Conservation (phyloP, 73 alveolate species). For the Paramecium primaurelia region DNA sequence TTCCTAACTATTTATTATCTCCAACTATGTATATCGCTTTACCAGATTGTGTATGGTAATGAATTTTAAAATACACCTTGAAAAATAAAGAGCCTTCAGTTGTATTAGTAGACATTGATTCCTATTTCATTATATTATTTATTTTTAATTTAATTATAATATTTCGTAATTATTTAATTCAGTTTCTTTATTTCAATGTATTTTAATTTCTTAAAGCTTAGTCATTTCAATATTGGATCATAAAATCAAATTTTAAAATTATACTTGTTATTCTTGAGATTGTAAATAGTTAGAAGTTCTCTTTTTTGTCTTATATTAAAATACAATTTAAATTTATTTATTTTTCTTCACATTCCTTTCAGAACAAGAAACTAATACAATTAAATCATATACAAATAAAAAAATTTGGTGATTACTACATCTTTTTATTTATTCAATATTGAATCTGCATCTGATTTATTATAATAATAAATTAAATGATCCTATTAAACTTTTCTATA, state of each 20-base stretch:
- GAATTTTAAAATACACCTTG: constrained; percentile 20
- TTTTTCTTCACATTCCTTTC: neutral
- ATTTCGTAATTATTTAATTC: neutral
- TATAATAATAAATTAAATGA: neutral
- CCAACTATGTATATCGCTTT: constrained; percentile 7
- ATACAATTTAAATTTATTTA: neutral
- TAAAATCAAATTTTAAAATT: neutral
- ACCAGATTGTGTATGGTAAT: neutral
- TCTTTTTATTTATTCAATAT: too few species aligned
- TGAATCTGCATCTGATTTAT: neutral
- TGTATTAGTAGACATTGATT: neutral
- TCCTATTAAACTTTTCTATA: neutral
- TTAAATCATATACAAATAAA: neutral
- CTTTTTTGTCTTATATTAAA: neutral
- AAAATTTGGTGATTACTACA: neutral
- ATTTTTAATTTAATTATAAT: neutral
- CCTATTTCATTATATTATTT: neutral
- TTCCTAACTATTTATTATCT: neutral
- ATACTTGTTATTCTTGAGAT: neutral
- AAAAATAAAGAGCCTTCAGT: neutral
- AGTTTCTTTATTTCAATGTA: neutral
- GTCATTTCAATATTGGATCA: neutral
- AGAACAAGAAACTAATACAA: neutral
- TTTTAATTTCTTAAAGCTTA: neutral
- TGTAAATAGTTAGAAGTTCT: neutral